These are phyloP conservation scores for Salvia hispanica DNA, from an alignment of 257 asterid species.

Conservation along the genomic window DNA sequence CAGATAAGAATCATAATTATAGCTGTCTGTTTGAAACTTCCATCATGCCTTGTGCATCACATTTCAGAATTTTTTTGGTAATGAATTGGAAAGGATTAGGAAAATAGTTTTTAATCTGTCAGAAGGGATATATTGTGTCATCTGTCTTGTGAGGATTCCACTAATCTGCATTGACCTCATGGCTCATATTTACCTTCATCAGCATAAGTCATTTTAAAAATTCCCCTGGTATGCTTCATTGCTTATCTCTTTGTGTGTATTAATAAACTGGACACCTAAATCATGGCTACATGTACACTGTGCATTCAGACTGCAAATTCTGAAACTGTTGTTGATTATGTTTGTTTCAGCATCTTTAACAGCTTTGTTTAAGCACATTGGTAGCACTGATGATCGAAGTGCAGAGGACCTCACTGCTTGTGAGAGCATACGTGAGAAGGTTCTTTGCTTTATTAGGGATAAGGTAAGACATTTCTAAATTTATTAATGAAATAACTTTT, in stretches of 20 bases:
- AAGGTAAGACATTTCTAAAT: conserved; percentile 49
- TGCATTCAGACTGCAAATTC: conserved; percentile 11
- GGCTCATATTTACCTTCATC: conserved; percentile 1
- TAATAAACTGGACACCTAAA: conserved; percentile 12
- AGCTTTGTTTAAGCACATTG: conserved; percentile 81
- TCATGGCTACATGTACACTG: conserved; percentile 15
- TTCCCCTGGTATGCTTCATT: background rate
- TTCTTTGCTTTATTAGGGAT: conserved; percentile 78
- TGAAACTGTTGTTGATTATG: conserved; percentile 26
- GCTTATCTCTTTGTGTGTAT: conserved; percentile 7
- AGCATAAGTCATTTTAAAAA: conserved; percentile 9
- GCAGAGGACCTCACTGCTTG: conserved; percentile 75
- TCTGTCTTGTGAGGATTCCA: conserved; percentile 2
- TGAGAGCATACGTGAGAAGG: conserved; percentile 89
- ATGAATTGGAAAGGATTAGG: conserved; percentile 22
- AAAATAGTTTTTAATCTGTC: background rate
- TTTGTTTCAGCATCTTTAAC: conserved; percentile 83
- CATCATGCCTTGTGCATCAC: conserved; percentile 10
- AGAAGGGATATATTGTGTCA: conserved; percentile 11
- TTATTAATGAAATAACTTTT: background rate
- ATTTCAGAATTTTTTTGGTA: conserved; percentile 1
- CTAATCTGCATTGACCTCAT: conserved; percentile 16
- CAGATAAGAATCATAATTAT: conserved; percentile 7
- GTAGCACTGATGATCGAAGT: conserved; percentile 78
- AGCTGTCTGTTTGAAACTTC: conserved; percentile 12